These are phyloP conservation scores for Trifolium fragiferum DNA, from an alignment of 306 rosid species.

Conservation along the genomic window DNA sequence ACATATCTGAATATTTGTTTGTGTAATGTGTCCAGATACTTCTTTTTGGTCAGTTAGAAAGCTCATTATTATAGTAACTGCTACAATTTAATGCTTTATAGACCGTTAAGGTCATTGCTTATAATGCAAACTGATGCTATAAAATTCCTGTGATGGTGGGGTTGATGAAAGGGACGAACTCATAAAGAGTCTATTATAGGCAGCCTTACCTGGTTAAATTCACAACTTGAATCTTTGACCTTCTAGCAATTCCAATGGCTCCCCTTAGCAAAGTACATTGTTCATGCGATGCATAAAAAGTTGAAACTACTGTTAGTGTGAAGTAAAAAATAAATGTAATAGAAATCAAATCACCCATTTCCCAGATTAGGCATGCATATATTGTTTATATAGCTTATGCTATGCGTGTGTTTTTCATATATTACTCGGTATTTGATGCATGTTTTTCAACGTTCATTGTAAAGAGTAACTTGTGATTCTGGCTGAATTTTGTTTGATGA, in stretches of 20 bases:
- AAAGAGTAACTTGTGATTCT: slow-evolving; percentile 26
- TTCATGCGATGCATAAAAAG: slow-evolving; percentile 17
- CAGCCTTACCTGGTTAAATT: background rate
- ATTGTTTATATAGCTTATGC: slow-evolving; percentile 20
- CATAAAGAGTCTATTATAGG: slow-evolving; percentile 6
- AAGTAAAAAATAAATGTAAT: slow-evolving; percentile 21
- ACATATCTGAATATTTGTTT: slow-evolving; percentile 27
- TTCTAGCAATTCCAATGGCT: background rate
- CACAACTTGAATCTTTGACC: background rate
- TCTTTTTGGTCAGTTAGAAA: slow-evolving; percentile 31
- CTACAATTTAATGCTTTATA: slow-evolving; percentile 12
- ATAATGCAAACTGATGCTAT: slow-evolving; percentile 5
- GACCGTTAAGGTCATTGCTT: slow-evolving; percentile 31
- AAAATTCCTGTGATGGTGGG: background rate
- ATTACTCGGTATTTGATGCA: slow-evolving; percentile 1
- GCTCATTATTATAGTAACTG: slow-evolving; percentile 26
- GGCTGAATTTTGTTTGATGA: slow-evolving; percentile 33
- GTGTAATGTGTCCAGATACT: background rate
- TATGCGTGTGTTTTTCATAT: background rate
- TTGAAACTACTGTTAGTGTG: slow-evolving; percentile 8
- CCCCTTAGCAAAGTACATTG: background rate
- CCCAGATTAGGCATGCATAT: slow-evolving; percentile 11
- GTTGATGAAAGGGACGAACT: background rate
- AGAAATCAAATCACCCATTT: slow-evolving; percentile 20
- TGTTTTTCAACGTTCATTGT: slow-evolving; percentile 21